Conservation (phyloP, 202 grass and related monocot genomes). For the Panicum virgatum region DNA sequence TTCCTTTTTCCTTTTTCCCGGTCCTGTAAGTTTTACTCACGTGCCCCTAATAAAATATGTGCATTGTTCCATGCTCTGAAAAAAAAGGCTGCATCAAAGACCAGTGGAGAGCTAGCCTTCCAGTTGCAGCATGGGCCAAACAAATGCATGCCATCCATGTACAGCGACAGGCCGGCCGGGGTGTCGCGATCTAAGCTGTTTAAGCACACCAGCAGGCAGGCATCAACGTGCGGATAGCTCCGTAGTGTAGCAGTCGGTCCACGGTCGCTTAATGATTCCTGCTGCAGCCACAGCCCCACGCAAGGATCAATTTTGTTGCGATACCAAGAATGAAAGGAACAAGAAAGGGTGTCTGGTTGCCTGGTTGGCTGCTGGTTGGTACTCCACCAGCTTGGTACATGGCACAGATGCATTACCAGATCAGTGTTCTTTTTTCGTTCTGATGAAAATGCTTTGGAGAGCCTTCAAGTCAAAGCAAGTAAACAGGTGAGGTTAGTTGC, state of each 20-base stretch:
- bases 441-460: constrained; percentile 26
- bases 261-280: neutral
- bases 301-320: neutral
- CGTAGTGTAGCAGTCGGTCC: neutral
- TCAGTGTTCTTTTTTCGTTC: neutral
- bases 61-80: no score
- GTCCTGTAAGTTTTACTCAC: neutral
- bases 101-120: neutral
- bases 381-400: neutral
- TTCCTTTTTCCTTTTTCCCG: no score
- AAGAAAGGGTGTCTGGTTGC: neutral
- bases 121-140: neutral
- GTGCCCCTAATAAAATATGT: no score
- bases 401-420: constrained; percentile 17
- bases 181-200: constrained; percentile 23
- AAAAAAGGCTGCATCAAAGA: neutral
- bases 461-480: constrained; percentile 50
- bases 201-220: neutral
- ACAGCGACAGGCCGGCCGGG: neutral
- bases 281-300: neutral
- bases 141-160: neutral
- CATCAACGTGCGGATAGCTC: neutral
- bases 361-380: constrained; percentile 18
- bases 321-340: neutral
- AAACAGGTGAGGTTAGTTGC: neutral